Conservation (phyloP, 2,329 filamentous ascomycete genomes). For the Ophiognomonia clavigignenti-juglandacearum region DNA sequence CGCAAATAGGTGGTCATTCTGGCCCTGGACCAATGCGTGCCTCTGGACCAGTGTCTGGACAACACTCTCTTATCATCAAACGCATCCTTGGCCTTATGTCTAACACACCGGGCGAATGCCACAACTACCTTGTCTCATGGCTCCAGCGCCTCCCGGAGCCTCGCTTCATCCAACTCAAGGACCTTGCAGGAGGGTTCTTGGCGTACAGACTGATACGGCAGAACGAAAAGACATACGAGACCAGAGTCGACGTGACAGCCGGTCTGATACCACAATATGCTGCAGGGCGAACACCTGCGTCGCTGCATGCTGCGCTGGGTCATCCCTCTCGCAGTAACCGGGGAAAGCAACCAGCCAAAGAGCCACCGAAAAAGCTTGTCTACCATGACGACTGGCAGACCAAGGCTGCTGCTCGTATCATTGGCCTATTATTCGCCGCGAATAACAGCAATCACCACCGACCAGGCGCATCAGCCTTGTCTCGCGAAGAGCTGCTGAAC, state of each 20-base stretch:
- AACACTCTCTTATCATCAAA: slow-evolving; percentile 81
- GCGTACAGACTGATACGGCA: slow-evolving; percentile 73
- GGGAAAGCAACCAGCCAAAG: slow-evolving; percentile 47
- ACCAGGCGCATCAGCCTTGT: slow-evolving; percentile 17
- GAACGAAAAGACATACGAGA: slow-evolving; percentile 59
- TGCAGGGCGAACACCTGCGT: slow-evolving; percentile 60
- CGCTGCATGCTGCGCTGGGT: slow-evolving; percentile 73
- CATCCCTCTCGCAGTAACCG: slow-evolving; percentile 34
- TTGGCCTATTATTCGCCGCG: slow-evolving; percentile 76
- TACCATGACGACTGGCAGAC: slow-evolving; percentile 90
- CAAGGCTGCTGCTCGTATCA: slow-evolving; percentile 71
- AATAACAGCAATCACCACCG: slow-evolving; percentile 49
- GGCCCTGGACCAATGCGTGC: slow-evolving; percentile 21
- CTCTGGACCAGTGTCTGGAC: slow-evolving; percentile 47
- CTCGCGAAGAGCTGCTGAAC: slow-evolving; percentile 23
- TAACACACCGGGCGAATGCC: slow-evolving; percentile 69
- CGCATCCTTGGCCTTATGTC: slow-evolving; percentile 75
- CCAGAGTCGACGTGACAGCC: slow-evolving; percentile 55
- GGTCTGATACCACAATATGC: slow-evolving; percentile 71
- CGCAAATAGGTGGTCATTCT: slow-evolving; percentile 11
- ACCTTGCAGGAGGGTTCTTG: slow-evolving; percentile 72
- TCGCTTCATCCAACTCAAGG: slow-evolving; percentile 69
- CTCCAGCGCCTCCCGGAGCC: slow-evolving; percentile 64
- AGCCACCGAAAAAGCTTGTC: slow-evolving; percentile 50
- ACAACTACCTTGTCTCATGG: slow-evolving; percentile 74